These are phyloP conservation scores for Paramecium caudatum DNA, from an alignment of 73 alveolate genomes.

Conservation along the genomic window DNA sequence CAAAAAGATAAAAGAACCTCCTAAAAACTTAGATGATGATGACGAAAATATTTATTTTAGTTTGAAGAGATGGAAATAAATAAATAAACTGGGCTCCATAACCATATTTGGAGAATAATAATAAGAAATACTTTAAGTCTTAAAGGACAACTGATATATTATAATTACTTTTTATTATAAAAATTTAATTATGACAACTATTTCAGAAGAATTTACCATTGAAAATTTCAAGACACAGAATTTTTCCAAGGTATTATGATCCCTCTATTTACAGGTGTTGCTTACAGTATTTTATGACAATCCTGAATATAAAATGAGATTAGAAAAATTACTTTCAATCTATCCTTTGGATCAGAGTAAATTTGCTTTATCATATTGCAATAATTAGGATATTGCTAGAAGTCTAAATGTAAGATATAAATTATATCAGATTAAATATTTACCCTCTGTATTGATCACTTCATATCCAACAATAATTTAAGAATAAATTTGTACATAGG, in stretches of 20 bases:
- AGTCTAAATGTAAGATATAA: neutral
- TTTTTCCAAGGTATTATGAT: neutral
- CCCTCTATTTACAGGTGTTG: too few species aligned
- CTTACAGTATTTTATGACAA: constrained; percentile 8
- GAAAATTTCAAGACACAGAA: neutral
- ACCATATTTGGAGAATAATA: neutral
- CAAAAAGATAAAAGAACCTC: constrained; percentile 11
- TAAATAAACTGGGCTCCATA: neutral
- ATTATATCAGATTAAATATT: neutral
- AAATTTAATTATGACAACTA: constrained; percentile 26
- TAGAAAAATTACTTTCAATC: neutral
- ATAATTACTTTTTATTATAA: neutral
- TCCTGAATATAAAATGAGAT: constrained; percentile 3
- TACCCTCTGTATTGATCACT: constrained; percentile 18
- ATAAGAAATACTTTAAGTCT: neutral
- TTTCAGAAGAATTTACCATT: constrained; percentile 7
- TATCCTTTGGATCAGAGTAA: neutral
- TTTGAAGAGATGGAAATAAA: neutral
- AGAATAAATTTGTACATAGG: neutral
- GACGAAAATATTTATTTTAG: neutral
- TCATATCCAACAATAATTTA: constrained; percentile 1
- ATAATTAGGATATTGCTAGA: constrained; percentile 4
- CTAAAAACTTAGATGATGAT: constrained; percentile 13
- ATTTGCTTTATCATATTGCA: constrained; percentile 16
- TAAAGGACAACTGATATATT: neutral